Percentiles rank a stretch among this genome's conserved stretches.
phyloP scores from a whole-genome alignment of 257 asterid genomes.

The Nyctanthes arbortristis region DNA sequence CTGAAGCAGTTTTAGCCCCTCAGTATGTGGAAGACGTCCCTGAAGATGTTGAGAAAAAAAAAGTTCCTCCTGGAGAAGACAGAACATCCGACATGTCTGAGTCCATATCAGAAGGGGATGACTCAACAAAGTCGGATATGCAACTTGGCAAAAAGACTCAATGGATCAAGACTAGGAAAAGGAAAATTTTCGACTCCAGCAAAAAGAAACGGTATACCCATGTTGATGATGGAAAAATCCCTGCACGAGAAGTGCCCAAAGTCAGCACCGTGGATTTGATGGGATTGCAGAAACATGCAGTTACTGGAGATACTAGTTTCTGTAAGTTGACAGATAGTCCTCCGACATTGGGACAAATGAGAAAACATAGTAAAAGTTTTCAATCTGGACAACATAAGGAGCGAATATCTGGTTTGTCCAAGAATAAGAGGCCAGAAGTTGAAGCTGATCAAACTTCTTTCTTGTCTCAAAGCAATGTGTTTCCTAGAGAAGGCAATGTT shows the following conservation, averaged over 20 bases:
- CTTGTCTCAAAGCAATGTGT: slow-evolving; percentile 30
- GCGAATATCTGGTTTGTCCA: slow-evolving; percentile 22
- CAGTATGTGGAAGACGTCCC: slow-evolving; percentile 22
- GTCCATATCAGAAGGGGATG: slow-evolving; percentile 39
- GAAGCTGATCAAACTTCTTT: slow-evolving; percentile 26
- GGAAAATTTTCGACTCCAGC: slow-evolving; percentile 26
- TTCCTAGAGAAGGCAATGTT: slow-evolving; percentile 31
- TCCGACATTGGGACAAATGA: slow-evolving; percentile 23
- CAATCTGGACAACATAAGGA: slow-evolving; percentile 25
- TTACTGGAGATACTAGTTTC: slow-evolving; percentile 20
- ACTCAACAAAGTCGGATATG: slow-evolving; percentile 20
- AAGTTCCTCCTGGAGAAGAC: slow-evolving; percentile 38
- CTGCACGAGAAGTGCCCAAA: slow-evolving; percentile 21
- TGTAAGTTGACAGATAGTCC: slow-evolving; percentile 21
- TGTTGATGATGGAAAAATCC: slow-evolving; percentile 25
- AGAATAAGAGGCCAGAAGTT: slow-evolving; percentile 39
- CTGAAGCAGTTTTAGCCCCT: slow-evolving; percentile 32
- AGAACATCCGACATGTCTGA: slow-evolving; percentile 32
- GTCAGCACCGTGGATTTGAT: slow-evolving; percentile 15
- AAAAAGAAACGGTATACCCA: slow-evolving; percentile 32
- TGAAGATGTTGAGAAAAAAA: slow-evolving; percentile 38
- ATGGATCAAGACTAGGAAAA: slow-evolving; percentile 32
- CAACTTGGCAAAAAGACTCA: slow-evolving; percentile 24
- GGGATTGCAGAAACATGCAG: slow-evolving; percentile 21
- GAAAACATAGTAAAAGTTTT: slow-evolving; percentile 19